Evolutionary conservation across 768 basidiomycete genomes (phyloP).

Genomic region (Russula vinacea): DNA sequence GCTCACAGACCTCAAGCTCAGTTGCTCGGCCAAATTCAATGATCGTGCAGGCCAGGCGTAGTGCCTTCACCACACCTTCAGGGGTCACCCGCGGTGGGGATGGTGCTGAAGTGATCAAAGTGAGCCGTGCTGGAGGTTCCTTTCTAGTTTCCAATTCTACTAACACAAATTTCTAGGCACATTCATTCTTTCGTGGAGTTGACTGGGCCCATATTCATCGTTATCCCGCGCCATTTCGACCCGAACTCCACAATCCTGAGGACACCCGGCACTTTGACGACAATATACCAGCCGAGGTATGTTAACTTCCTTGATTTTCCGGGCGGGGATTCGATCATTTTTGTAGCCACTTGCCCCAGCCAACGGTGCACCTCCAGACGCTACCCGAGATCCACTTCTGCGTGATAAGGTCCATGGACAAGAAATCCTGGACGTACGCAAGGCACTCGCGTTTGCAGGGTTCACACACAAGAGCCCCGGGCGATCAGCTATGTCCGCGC

Average conservation of each 20-base stretch:
- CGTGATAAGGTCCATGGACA: constrained; percentile 81
- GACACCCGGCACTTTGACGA: constrained; percentile 95
- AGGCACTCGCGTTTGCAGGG: constrained; percentile 86
- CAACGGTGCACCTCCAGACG: constrained; percentile 78
- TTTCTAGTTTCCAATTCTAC: constrained; percentile 21
- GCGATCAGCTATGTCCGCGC: constrained; percentile 71
- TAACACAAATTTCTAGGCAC: constrained; percentile 47
- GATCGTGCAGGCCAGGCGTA: constrained; percentile 69
- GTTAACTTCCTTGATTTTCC: constrained; percentile 27
- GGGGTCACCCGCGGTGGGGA: constrained; percentile 57
- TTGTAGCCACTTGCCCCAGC: constrained; percentile 82
- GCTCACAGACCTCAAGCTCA: constrained; percentile 65
- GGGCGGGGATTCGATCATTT: constrained; percentile 36
- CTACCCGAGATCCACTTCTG: constrained; percentile 86
- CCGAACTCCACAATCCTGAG: constrained; percentile 73
- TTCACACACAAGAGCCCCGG: constrained; percentile 87
- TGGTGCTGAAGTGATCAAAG: constrained; percentile 91
- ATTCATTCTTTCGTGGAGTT: constrained; percentile 88
- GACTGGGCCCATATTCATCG: constrained; percentile 87
- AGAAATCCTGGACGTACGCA: constrained; percentile 84
- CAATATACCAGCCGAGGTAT: constrained; percentile 88
- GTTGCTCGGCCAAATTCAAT: constrained; percentile 74
- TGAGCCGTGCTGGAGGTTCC: constrained; percentile 33
- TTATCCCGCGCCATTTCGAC: constrained; percentile 83
- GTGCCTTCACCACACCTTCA: constrained; percentile 57